Base-by-base conservation (phyloP, 2,329 filamentous ascomycete genomes). In the Zalaria sp. region DNA sequence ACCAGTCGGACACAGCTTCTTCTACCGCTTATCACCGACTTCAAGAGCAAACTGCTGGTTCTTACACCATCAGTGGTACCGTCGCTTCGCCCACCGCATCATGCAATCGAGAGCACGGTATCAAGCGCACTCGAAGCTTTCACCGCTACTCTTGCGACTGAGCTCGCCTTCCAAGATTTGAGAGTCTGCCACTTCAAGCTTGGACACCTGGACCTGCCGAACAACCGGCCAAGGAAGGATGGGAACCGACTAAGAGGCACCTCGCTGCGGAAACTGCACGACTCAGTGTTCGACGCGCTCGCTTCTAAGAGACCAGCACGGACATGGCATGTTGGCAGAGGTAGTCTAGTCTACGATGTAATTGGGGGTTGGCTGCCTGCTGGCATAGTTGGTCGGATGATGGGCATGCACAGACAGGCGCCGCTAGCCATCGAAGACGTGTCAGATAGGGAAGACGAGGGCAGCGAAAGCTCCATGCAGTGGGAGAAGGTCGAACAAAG, bases 1-100 rank as follows among this genome's bases (percentile, higher is more conserved):
- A 86, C 96, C 50, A 74, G 93, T 40, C 87, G 83, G 4, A 80
- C 88, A 34, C 88, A 95, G 63, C 75, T 84, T 41, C 91, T 96
- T 64, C 71, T 96, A 5, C 67, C 70, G 53, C 53, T 62, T 51
- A 48, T 72, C 57, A 52, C 58, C 58, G 68, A 61, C 61, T 73
- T 65, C 66, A 53, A 75, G 68, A 54, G 82, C 69, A 57, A 81
- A 51, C 72, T 93, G 31, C 67, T 93, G 38, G 71, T 91, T 51
- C 77, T 91, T 51, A 88, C 83, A 3, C 83, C 84, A 0, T 80
- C 75, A 47, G 84, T 91, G 54, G 81, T 87, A 52, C 77, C 82
- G n/a, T 81, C 81, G 42, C 76, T 93, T 49, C 77, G 77, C 54
- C 81, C 81, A 5, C 81, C 85, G 2, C 86, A 84, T 63, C 84